Base-by-base conservation (phyloP, 2,329 filamentous ascomycete species). In the Claviceps sorghi region DNA sequence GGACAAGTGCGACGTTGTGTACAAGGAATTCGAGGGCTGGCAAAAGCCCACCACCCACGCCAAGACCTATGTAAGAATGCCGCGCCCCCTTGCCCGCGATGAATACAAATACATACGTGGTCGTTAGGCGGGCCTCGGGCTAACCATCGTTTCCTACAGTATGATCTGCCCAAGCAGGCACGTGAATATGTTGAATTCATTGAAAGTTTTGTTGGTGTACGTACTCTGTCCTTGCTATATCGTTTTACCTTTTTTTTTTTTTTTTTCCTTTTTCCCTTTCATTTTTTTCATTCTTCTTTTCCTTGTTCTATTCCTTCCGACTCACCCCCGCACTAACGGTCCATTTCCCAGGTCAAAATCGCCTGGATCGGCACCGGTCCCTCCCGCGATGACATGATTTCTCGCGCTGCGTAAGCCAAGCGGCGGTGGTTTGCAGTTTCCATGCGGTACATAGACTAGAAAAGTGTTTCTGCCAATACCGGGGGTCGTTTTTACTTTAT, bases 1-100 rank as follows among this genome's bases (percentile, higher is more conserved):
- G 17, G 75, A 76, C 30, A 70, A 72, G 50, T 74, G 79, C 52
- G 76, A 84, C 61, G 79, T 86, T 19, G 73, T 79, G 40, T 88
- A 88, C 67, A 73, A 80, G 60, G 83, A 81, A 51, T 66, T 89
- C 54, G 74, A 77, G 19, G 85, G 85, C 48, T 89, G 84, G 85
- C 74, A 84, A 61, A 73, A 72, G 61, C 70, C 76, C 38, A 88
- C 80, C 0, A 80, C 79, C 7, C 73, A 76, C 48, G 70, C 73
- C 50, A 80, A 75, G 64, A 74, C 69, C 55, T 88, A 73, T 61
- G 45, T 48, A 36, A 34, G 45, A n/a, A n/a, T n/a, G n/a, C n/a
- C n/a, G n/a, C n/a, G n/a, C n/a, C n/a, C n/a, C n/a, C n/a, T n/a
- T n/a, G n/a, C n/a, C n/a, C n/a, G n/a, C n/a, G n/a, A n/a, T n/a